These are phyloP conservation scores for Solanum ossicruentum DNA, from an alignment of 257 asterid genomes.

Conservation along the genomic window DNA sequence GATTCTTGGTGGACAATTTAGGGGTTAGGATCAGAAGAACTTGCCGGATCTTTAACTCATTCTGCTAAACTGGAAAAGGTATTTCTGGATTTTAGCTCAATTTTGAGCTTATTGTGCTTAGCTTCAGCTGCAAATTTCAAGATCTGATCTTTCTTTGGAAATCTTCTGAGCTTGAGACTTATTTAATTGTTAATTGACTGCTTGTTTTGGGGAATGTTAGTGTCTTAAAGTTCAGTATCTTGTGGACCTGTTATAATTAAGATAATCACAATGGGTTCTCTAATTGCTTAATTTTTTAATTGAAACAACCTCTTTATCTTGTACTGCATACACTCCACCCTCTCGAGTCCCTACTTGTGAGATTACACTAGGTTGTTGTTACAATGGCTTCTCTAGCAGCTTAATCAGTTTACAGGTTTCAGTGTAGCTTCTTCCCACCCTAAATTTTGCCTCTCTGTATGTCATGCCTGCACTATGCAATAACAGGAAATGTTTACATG, in stretches of 20 bases:
- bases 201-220: background rate
- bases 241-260: background rate
- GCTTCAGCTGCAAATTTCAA: slow-evolving; percentile 14
- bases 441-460: background rate
- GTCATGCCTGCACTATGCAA: background rate
- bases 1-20: background rate
- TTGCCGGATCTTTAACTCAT: slow-evolving; percentile 1
- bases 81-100: slow-evolving; percentile 14
- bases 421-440: background rate
- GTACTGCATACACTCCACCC: background rate
- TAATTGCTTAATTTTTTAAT: background rate
- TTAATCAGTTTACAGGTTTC: background rate
- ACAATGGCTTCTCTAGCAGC: background rate
- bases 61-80: slow-evolving; percentile 13
- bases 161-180: background rate
- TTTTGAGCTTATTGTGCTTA: background rate
- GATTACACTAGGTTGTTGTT: background rate
- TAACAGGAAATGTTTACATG: background rate
- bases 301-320: background rate
- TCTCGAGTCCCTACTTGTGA: too few relatives aligned
- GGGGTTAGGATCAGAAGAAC: slow-evolving; percentile 9
- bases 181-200: background rate
- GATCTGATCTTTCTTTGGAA: slow-evolving; percentile 17
- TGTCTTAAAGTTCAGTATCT: background rate
- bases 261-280: background rate